Base-by-base conservation (phyloP, 1,284 basidiomycete species). In the Cutaneotrichosporon sp. region DNA sequence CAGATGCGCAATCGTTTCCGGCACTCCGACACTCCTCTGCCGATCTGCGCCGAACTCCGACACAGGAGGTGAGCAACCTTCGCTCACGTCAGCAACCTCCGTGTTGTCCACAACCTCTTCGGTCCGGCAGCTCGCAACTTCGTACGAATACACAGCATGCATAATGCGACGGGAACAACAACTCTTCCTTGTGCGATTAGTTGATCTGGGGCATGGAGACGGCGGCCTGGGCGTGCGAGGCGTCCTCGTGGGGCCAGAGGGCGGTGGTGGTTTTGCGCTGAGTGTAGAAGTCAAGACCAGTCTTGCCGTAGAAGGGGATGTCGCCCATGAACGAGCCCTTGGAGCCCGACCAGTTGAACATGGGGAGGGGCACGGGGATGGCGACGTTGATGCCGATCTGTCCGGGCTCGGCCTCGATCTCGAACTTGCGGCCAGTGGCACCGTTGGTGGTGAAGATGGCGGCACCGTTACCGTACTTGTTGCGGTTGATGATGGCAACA, bases 361-460 rank as follows among this genome's bases (percentile, higher is more conserved):
- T 95, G 11, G 89, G 89, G 53, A 90, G 83, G 49, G 94, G 92
- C 4, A 93, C 81, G 69, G 55, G 95, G 89, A 72, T 97, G 91
- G 49, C 95, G 89, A 95, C 90, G 75, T 99, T 98, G 80, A 99
- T 87, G 47, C 92, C 92, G 72, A 95, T 85, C 80, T 98, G 93
- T 46, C 95, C 95, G 55, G 92, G 89, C 67, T 97, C 91, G 63
- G 95, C 88, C 62, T 89, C 85, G 50, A 84, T 85, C 81, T 99
- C 95, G 68, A 97, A 99, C 80, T 91, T 91, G 64, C 95, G 87
- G 22, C 93, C 95, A 8, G 93, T 93, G 33, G 95, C 90, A n/a
- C 95, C 95, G 53, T 90, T 92, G 80, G 95, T 91, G 33, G 95
- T 99, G 80, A 97, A 97, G 75, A 97, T 92, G 31, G 92, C 91